A percentile compares a stretch with the other conserved stretches of the same genome.
Evolutionary conservation across 495 filamentous ascomycete species (phyloP).

Genomic region (Xylaria telfairii): DNA sequence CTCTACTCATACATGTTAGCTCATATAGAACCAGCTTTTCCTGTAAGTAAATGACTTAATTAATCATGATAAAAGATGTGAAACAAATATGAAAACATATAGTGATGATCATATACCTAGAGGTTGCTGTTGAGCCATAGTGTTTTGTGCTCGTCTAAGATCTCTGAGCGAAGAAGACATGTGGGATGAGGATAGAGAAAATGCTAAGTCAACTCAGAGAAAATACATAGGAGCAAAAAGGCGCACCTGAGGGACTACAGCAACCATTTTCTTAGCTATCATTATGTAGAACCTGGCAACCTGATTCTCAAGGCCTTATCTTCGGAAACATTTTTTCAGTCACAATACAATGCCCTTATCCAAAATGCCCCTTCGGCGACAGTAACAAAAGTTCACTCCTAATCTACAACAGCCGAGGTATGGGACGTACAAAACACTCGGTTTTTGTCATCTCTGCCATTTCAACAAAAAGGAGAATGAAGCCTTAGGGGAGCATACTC

Average conservation of each 20-base stretch:
- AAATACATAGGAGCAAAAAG: background rate
- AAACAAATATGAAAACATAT: background rate
- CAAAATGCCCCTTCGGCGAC: background rate
- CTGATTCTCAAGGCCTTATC: background rate
- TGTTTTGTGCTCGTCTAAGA: background rate
- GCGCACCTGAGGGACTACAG: background rate
- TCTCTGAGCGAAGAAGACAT: background rate
- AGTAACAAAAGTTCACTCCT: background rate
- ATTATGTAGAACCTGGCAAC: background rate
- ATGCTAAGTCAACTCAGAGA: background rate
- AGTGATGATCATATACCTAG: background rate
- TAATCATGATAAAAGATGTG: background rate
- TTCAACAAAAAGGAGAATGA: background rate
- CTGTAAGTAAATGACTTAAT: background rate
- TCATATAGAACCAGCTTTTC: background rate
- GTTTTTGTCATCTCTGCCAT: background rate
- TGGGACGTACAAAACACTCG: background rate
- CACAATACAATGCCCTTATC: too few species aligned
- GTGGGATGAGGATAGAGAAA: background rate
- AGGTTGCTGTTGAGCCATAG: background rate
- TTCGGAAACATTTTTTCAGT: background rate
- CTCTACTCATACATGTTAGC: background rate
- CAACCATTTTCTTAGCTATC: background rate
- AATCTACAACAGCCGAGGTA: background rate
- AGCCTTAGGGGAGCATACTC: background rate